These are phyloP conservation scores for Trichocladium uniseriatum DNA, from an alignment of 495 filamentous ascomycete species.

Conservation along the genomic window DNA sequence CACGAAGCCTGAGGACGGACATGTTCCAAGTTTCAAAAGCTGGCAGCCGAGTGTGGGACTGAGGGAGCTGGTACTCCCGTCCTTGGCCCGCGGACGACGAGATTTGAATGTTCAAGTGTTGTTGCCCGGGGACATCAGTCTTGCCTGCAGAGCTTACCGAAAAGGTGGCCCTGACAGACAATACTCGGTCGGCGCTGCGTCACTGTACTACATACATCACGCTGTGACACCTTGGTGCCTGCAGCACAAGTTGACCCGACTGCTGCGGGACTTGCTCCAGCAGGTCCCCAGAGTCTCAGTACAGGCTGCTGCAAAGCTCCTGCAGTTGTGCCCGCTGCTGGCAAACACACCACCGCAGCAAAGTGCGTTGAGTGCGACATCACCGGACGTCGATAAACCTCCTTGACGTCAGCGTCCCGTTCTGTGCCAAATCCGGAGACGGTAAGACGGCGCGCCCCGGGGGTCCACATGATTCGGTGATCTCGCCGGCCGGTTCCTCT, in stretches of 20 bases:
- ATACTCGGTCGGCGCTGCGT: constrained; percentile 1
- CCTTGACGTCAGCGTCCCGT: constrained; percentile 11
- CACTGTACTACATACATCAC: background rate
- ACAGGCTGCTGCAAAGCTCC: background rate
- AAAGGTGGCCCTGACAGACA: background rate
- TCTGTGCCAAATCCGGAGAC: constrained; percentile 6
- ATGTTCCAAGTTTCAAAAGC: no score
- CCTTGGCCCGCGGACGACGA: no score
- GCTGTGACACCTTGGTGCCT: constrained; percentile 10
- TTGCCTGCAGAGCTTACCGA: background rate
- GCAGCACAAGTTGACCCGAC: no score
- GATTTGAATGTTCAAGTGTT: no score
- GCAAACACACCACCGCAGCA: background rate
- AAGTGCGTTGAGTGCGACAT: background rate
- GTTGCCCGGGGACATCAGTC: background rate
- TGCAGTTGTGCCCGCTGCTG: background rate
- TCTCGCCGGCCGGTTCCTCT: background rate
- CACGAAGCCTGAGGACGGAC: background rate
- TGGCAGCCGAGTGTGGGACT: no score
- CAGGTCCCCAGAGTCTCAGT: constrained; percentile 4
- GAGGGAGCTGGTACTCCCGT: no score
- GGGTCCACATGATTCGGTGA: constrained; percentile 5
- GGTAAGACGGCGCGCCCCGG: constrained; percentile 3
- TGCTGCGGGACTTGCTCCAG: background rate
- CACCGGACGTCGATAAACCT: background rate